Base-by-base conservation (phyloP, 164 flowering plant genomes). In the Vitis rotundifolia region DNA sequence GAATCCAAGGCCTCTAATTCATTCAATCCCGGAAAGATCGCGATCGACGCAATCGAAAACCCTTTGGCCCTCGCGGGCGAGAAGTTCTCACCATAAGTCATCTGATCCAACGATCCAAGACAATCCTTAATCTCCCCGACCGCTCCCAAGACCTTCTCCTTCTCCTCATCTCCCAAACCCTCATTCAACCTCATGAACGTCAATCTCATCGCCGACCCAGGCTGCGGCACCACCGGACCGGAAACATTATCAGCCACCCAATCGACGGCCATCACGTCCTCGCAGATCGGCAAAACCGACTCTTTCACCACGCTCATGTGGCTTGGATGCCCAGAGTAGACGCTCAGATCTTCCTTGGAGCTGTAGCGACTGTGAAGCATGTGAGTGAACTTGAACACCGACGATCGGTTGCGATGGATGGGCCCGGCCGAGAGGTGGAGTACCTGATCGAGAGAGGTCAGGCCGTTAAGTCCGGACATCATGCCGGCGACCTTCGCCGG, bases 31-130 rank as follows among this genome's bases (percentile, higher is more conserved):
- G 69, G 67, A 54, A 79, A 85, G 47, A 87, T 62, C 18, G 87
- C 86, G 51, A 91, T 16, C 49, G 85, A 86, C 0, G 84, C 89
- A 13, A 88, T 76, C 61, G 83, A 75, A 54, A 84, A 91, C 7
- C 94, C 94, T 69, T 91, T 89, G 0, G 92, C 92, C 57, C 97
- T 84, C 2, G 83, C 92, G 13, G 86, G 89, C 5, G 89, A 84
- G 65, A 91, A 87, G 64, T 91, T 89, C 72, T 88, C 91, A 60
- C 97, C 97, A 63, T 66, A 75, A 22, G 84, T 85, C 12, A 85
- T 15, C 70, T 84, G 84, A 37, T 68, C 66, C 50, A 85, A 71
- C 64, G 68, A 70, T 8, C 59, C 79, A 49, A 84, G 61, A 1
- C n/a, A 28, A 3, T 63, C 81, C 76, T 80, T 82, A 19, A 86